Evolutionary conservation across 2,329 filamentous ascomycete genomes (phyloP).

Genomic region (Penicillium polonicum): DNA sequence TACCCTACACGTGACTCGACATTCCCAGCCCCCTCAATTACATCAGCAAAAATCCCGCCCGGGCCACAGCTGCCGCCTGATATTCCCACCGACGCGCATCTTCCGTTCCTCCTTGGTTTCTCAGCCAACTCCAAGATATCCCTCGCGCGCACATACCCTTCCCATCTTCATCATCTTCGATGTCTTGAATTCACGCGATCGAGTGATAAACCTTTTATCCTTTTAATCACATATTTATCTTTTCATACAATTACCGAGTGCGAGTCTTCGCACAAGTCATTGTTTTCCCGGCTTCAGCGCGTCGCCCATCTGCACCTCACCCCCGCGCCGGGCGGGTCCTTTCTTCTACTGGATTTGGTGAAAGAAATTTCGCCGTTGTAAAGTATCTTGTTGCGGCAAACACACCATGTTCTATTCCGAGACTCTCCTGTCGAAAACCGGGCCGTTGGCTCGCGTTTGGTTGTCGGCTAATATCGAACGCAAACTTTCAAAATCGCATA

Average conservation of each 20-base stretch:
- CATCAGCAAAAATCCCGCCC: constrained; percentile 18
- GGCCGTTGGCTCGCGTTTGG: constrained; percentile 96
- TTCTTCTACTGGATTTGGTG: constrained; percentile 22
- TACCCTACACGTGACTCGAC: constrained; percentile 27
- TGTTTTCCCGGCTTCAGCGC: constrained; percentile 36
- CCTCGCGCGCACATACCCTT: constrained; percentile 14
- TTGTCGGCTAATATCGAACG: constrained; percentile 96
- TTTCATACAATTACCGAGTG: constrained; percentile 5
- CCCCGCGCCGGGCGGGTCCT: constrained; percentile 37
- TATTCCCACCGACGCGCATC: constrained; percentile 27
- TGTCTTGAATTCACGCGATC: constrained; percentile 14
- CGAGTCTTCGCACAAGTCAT: constrained; percentile 20
- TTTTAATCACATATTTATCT: constrained; percentile 2
- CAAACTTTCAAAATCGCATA: constrained; percentile 96
- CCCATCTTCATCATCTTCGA: constrained; percentile 11
- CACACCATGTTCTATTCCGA: constrained; percentile 91
- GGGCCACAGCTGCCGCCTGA: constrained; percentile 16
- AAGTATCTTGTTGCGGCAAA: constrained; percentile 10
- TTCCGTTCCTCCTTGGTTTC: constrained; percentile 21
- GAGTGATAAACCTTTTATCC: constrained; percentile 1
- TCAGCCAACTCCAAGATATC: constrained; percentile 23
- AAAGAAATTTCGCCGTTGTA: constrained; percentile 37
- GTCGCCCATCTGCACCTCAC: constrained; percentile 30
- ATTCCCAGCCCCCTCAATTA: constrained; percentile 31
- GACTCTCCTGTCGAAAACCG: constrained; percentile 91